Evolutionary conservation across 768 basidiomycete genomes (phyloP), one percentile per base, ranked within the genome.

Genomic region (Polyporus arcularius): DNA sequence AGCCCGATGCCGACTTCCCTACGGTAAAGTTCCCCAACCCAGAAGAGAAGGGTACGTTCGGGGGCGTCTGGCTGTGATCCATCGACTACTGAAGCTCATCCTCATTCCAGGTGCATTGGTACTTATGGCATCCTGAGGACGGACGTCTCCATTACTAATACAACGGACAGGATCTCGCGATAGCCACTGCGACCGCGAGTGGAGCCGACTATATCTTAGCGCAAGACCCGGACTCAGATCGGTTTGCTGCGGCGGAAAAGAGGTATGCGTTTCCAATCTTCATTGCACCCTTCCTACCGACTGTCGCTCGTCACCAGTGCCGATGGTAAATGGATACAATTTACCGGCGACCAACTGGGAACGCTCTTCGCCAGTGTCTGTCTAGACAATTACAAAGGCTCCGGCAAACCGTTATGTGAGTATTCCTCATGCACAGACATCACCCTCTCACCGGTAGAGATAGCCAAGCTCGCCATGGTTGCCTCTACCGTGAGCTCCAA

Each of bases 401-500:
- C 77, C 12, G 81, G 81, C 15, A 79, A 78, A 60, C 75, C 81
- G 0, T 53, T 83, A 18, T 70, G 85, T 80, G 53, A 21, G 46
- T 39, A n/a, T 49, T 41, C 28, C 15, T 26, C 5, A 21, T 10
- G 18, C 4, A 16, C 28, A 14, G 3, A 9, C 57, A 79, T 80
- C 3, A 71, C 76, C 10, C 40, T 35, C 15, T 38, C 8, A 35
- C 16, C 21, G 41, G 4, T n/a, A 0, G 18, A 18, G 47, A 26
- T 77, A 75, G 82, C 82, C 4, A 87, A 85, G 66, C 76, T 94
- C 6, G 92, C 88, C 2, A 90, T 96, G 85, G 87, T 94, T 6
- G 92, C 90, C 4, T 94, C 93, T 1, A 91, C 92, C 4, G 94
- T 96, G 15, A 94, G 92, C 69, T 94, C 91, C 14, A 94, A 92